phyloP scores from a whole-genome alignment of 2,329 filamentous ascomycete genomes.

The Cordyceps militaris region DNA sequence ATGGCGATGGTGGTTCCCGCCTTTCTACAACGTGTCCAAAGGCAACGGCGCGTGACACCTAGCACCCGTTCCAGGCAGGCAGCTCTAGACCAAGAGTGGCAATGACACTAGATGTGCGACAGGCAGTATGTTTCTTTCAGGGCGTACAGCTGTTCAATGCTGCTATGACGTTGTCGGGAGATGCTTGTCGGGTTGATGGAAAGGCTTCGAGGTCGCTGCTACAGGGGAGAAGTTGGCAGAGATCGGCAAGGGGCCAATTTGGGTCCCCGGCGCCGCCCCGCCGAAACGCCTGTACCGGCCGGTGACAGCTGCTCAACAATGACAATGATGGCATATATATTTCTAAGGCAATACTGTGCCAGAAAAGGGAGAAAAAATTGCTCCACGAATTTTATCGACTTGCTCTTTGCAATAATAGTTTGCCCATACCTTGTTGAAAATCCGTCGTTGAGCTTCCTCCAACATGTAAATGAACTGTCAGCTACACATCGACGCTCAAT shows the following conservation, averaged over 20 bases:
- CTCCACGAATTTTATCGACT: too few relatives aligned
- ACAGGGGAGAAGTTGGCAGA: background rate
- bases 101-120: background rate
- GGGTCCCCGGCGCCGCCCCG: conserved; percentile 1
- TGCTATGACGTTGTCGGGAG: background rate
- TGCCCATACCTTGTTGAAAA: too few relatives aligned
- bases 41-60: background rate
- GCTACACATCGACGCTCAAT: too few relatives aligned
- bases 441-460: too few relatives aligned
- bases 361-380: too few relatives aligned
- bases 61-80: background rate
- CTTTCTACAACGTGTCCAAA: conserved; percentile 20
- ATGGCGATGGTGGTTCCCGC: background rate
- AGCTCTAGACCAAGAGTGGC: background rate
- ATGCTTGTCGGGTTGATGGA: background rate
- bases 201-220: background rate
- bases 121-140: background rate
- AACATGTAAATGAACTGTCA: too few relatives aligned
- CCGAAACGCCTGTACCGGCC: background rate
- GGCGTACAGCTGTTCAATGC: background rate
- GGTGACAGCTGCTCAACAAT: background rate
- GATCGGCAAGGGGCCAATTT: background rate
- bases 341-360: too few relatives aligned
- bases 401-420: too few relatives aligned
- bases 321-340: background rate